Conservation (phyloP, 2,329 filamentous ascomycete genomes). For the Trichoderma simmonsii region DNA sequence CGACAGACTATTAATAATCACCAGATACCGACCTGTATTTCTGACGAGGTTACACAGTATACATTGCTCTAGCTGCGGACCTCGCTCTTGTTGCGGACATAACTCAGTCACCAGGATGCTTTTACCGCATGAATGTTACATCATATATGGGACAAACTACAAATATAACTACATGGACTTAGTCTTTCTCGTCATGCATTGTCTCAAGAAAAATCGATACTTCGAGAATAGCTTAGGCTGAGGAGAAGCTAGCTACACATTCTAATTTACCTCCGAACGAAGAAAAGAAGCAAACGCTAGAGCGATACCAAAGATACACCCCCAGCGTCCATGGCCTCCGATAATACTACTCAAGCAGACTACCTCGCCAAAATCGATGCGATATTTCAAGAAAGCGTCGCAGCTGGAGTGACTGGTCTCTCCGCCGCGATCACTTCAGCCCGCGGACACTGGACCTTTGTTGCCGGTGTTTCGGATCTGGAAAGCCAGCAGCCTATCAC, state of each 20-base stretch:
- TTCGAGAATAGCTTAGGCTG: neutral
- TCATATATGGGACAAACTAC: neutral
- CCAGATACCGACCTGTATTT: neutral
- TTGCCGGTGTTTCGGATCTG: slow-evolving; percentile 4
- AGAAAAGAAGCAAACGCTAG: neutral
- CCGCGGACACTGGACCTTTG: slow-evolving; percentile 6
- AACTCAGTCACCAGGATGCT: neutral
- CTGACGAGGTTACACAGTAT: neutral
- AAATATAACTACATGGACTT: neutral
- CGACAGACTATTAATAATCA: neutral
- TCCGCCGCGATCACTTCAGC: slow-evolving; percentile 14
- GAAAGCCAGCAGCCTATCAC: slow-evolving; percentile 1
- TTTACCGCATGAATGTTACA: neutral
- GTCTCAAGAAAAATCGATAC: neutral
- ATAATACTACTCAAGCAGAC: neutral
- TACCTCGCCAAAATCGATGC: neutral
- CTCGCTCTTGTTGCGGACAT: neutral
- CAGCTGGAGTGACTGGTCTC: slow-evolving; percentile 14
- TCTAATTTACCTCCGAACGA: neutral
- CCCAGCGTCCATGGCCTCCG: neutral
- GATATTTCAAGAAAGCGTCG: slow-evolving; percentile 9
- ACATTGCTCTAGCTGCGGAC: no score
- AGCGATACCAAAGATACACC: neutral
- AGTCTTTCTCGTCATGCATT: neutral
- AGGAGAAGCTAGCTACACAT: neutral